phyloP scores from a whole-genome alignment of 2,329 filamentous ascomycete species.

The Botryotinia calthae region DNA sequence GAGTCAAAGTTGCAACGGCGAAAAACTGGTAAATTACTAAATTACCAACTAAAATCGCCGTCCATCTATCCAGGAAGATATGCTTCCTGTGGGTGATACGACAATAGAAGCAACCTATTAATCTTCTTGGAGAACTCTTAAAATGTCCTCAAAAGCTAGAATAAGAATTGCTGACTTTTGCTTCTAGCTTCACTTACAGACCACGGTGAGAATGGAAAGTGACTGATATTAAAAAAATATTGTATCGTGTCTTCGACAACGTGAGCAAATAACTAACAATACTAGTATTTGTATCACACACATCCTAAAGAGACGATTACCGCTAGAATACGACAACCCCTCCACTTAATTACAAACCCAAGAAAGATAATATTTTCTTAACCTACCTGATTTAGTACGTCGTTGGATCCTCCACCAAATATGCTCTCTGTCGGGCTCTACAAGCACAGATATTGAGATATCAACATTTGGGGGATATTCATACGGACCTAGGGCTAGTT shows the following conservation, averaged over 20 bases:
- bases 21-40: background rate
- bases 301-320: background rate
- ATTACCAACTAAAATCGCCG: no score
- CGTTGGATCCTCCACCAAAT: accelerated
- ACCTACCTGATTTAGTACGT: background rate
- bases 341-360: background rate
- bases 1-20: background rate
- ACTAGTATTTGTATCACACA: background rate
- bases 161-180: accelerated
- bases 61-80: no score
- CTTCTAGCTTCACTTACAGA: background rate
- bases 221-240: accelerated
- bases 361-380: background rate
- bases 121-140: background rate
- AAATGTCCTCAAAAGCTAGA: background rate
- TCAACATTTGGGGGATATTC: background rate
- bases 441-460: background rate
- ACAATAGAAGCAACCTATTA: background rate
- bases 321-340: background rate
- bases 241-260: background rate
- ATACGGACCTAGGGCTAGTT: background rate
- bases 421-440: background rate
- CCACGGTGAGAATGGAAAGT: accelerated
- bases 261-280: background rate
- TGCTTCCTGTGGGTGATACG: background rate